phyloP scores from a whole-genome alignment of 139 green algal genomes.

The Trebouxia sp. region DNA sequence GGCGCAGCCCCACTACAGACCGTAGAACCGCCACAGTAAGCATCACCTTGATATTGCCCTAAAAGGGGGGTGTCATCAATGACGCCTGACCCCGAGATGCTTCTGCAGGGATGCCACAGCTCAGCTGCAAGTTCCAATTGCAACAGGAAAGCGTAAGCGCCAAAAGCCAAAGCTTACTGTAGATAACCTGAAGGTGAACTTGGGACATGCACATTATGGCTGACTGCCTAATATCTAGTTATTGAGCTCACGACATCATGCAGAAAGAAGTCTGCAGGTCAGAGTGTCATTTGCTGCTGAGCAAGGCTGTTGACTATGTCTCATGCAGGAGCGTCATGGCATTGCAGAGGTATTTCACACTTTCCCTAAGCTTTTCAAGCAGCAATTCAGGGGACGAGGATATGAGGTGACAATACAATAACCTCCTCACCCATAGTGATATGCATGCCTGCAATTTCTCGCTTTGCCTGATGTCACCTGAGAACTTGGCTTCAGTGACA shows the following conservation, averaged over 20 bases:
- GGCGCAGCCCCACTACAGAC: background rate
- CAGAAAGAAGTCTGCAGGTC: too few species aligned
- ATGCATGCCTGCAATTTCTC: too few species aligned
- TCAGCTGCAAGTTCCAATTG: background rate
- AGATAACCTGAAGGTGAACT: slow-evolving; percentile 22
- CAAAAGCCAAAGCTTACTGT: slow-evolving; percentile 23
- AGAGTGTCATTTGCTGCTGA: too few species aligned
- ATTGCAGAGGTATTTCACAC: slow-evolving; percentile 19
- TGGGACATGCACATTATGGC: too few species aligned
- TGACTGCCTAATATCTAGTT: too few species aligned
- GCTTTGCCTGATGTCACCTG: background rate
- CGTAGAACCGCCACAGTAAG: background rate
- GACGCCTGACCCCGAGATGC: too few species aligned
- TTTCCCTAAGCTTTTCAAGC: slow-evolving; percentile 18
- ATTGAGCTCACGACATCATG: too few species aligned
- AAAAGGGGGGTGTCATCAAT: too few species aligned
- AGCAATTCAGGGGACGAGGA: background rate
- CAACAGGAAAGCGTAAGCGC: background rate
- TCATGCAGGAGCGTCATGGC: background rate
- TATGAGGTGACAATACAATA: slow-evolving; percentile 7
- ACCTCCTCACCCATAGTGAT: too few species aligned
- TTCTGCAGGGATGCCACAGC: background rate
- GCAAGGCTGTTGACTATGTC: background rate
- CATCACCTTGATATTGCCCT: too few species aligned
- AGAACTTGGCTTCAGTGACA: too few species aligned